A percentile compares a stretch with the other conserved stretches of the same genome.
Conservation (phyloP, 2,329 filamentous ascomycete genomes). For the Emydomyces testavorans region DNA sequence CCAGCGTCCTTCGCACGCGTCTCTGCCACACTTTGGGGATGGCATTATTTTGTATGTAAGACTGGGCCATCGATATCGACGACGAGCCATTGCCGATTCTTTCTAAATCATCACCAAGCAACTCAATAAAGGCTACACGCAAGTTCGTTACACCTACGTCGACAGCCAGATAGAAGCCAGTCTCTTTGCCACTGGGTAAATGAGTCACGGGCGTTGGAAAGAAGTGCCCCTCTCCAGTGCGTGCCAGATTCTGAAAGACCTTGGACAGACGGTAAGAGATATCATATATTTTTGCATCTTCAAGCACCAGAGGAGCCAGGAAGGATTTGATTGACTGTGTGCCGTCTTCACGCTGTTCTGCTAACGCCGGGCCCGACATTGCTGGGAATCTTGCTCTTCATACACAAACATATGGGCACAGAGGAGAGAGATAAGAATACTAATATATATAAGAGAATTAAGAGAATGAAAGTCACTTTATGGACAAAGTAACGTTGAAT, state of each 20-base stretch:
- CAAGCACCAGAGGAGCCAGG: slow-evolving; percentile 10
- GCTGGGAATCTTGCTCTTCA: neutral
- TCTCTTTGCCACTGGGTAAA: slow-evolving; percentile 39
- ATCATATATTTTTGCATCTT: slow-evolving; percentile 23
- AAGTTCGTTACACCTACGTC: slow-evolving; percentile 44
- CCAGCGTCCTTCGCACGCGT: slow-evolving; percentile 49
- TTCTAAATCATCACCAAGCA: slow-evolving; percentile 27
- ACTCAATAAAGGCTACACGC: slow-evolving; percentile 42
- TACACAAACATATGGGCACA: too few relatives aligned
- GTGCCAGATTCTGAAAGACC: slow-evolving; percentile 29
- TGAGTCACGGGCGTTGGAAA: slow-evolving; percentile 34
- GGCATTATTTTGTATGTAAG: neutral
- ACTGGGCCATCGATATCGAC: neutral
- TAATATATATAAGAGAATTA: too few relatives aligned
- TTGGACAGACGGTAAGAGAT: slow-evolving; percentile 29
- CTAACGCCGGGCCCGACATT: neutral
- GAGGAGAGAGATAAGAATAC: too few relatives aligned
- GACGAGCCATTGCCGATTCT: neutral
- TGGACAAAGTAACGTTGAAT: too few relatives aligned
- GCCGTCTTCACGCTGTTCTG: neutral
- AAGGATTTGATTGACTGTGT: slow-evolving; percentile 11
- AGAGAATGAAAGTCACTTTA: too few relatives aligned
- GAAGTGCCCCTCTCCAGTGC: slow-evolving; percentile 32
- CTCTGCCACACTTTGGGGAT: slow-evolving; percentile 29
- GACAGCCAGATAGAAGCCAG: slow-evolving; percentile 43